Conservation (phyloP, 257 asterid genomes). For the Ophiorrhiza pumila region DNA sequence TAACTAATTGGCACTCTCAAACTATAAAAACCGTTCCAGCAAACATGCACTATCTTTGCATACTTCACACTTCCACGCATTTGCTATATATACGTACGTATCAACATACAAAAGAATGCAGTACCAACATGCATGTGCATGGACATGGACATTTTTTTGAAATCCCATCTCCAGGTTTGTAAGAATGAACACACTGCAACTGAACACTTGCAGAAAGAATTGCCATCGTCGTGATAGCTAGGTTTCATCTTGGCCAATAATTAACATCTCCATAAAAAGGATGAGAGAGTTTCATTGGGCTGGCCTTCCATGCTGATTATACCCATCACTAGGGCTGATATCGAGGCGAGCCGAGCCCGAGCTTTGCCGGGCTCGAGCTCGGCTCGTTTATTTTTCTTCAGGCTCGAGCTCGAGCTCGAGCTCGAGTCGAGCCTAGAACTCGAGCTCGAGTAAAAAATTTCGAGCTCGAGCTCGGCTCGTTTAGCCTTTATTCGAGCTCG, state of each 20-base stretch:
- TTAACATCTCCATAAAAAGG: constrained; percentile 25
- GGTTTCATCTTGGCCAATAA: constrained; percentile 19
- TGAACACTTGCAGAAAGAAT: constrained; percentile 30
- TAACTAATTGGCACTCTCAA: too few relatives aligned
- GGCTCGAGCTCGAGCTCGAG: too few relatives aligned
- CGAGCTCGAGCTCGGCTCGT: too few relatives aligned
- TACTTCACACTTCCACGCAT: constrained; percentile 31
- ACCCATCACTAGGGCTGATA: constrained; percentile 36
- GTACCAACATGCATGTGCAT: too few relatives aligned
- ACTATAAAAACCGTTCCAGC: too few relatives aligned
- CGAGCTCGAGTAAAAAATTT: too few relatives aligned
- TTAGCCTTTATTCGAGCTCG: too few relatives aligned
- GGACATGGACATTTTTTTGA: constrained; percentile 17
- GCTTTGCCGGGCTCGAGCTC: too few relatives aligned
- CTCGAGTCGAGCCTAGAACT: too few relatives aligned
- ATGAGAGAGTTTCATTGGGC: constrained; percentile 24
- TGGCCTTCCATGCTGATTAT: constrained; percentile 24
- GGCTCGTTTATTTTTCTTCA: too few relatives aligned
- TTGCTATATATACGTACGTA: too few relatives aligned
- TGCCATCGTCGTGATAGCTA: constrained; percentile 24
- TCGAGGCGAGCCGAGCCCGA: too few relatives aligned
- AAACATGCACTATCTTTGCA: constrained; percentile 25
- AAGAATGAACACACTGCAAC: constrained; percentile 30
- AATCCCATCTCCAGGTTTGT: constrained; percentile 23
- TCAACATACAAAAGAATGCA: constrained; percentile 31